Evolutionary conservation across 2,329 filamentous ascomycete species (phyloP).

Genomic region (Colletotrichum musae): DNA sequence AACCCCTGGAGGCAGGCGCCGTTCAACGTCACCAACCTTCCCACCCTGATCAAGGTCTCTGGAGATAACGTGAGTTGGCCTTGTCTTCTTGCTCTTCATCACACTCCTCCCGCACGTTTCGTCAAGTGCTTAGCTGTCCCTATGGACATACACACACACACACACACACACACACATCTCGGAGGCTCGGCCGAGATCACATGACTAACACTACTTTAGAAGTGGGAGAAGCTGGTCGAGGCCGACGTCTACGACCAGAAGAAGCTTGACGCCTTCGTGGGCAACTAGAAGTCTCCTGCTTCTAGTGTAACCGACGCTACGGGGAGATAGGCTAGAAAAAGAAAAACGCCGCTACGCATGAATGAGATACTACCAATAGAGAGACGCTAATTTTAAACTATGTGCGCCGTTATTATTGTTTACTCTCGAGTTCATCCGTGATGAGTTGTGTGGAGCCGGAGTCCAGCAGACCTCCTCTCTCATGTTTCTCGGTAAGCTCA

Average conservation of each 20-base stretch:
- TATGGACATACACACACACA: no score
- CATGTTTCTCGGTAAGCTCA: neutral
- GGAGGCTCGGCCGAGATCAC: no score
- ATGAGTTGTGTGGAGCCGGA: neutral
- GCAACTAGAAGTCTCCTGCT: neutral
- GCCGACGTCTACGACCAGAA: slow-evolving; percentile 38
- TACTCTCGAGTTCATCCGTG: no score
- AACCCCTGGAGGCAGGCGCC: slow-evolving; percentile 39
- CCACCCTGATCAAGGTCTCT: slow-evolving; percentile 36
- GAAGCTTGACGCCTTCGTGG: slow-evolving; percentile 35
- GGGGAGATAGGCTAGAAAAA: no score
- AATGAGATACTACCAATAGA: neutral
- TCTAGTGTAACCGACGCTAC: no score
- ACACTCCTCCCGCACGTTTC: no score
- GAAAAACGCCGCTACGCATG: neutral
- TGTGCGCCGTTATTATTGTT: no score
- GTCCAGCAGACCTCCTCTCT: neutral
- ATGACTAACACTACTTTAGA: slow-evolving; percentile 17
- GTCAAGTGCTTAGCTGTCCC: no score
- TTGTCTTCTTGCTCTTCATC: neutral
- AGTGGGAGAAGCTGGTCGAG: slow-evolving; percentile 39
- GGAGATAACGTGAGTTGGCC: slow-evolving; percentile 28
- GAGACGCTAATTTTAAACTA: neutral
- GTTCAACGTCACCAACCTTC: slow-evolving; percentile 39
- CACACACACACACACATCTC: no score